Evolutionary conservation across 2,329 filamentous ascomycete genomes (phyloP), one percentile per base, ranked within the genome.

Genomic region (Talaromyces sp.): DNA sequence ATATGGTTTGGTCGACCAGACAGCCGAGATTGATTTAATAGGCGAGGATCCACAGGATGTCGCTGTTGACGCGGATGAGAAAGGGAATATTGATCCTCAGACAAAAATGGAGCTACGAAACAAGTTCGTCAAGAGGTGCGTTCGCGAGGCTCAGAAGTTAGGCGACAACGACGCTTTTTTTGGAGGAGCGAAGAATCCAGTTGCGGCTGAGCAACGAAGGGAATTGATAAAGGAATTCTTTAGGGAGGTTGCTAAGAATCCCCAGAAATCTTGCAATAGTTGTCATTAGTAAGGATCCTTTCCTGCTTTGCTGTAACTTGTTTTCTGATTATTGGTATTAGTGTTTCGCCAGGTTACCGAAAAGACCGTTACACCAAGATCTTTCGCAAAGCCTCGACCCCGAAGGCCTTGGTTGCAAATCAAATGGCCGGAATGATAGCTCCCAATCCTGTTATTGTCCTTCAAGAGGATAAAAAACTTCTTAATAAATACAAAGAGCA

Each of bases 331-430:
- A 11, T 50, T 8, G 9, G 27, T 60, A 67, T 14, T 67, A 90
- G 90, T 33, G 87, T 95, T 67, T 93, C 90, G 14, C 93, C 93
- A 11, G 83, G 83, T 2, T 98, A 92, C 78, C 88, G 94, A 71
- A 97, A 96, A 76, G 94, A 99, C 72, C 86, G 90, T 50, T 95
- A 88, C 72, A 90, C 93, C 74, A 99, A 98, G 78, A 93, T 99
- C 62, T 99, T 98, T 77, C 89, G 94, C 74, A 95, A 91, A 74
- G 83, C 90, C 1, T 80, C 97, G 64, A 86, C 84, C 56, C 78
- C 84, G 56, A 96, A 96, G 76, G 88, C 95, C 41, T 87, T 88
- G 74, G 85, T 87, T 48, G 88, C 89, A 67, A 96, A 96, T 90
- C 84, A 88, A 3, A 87, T 90, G 70, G 77, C 78, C 57, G 85